Base-by-base conservation (phyloP, 2,329 filamentous ascomycete genomes). In the Ascochyta rabiei region DNA sequence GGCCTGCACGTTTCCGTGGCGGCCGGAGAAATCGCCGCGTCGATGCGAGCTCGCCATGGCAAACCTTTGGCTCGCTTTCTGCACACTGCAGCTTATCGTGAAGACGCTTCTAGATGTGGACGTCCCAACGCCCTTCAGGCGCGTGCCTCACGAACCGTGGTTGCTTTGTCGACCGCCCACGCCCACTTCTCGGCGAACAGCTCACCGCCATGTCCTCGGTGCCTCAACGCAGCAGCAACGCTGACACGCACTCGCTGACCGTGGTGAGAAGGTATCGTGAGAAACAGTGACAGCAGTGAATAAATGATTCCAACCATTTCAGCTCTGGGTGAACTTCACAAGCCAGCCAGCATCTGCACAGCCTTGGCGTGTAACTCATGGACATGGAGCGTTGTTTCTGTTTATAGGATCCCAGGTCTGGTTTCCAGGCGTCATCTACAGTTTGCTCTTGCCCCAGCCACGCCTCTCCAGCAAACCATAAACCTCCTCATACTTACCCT, bases 401-500 rank as follows among this genome's bases (percentile, higher is more conserved):
- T 12, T 12, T 28, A 12, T 10, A 28, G 10, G 26, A 2, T 4
- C 26, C 26, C 7, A 28, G 10, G 28, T 15, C 28, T 30, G n/a
- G n/a, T n/a, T n/a, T n/a, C n/a, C n/a, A n/a, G n/a, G 3, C 13
- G 31, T 19, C 33, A 24, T 13, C 33, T 47, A 48, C 50, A 53
- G 18, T 13, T 50, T 48, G 4, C 10, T 43, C 57, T 70, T 71
- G 24, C 39, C 81, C 83, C 83, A 86, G 46, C 77, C 79, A 23
- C 75, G 71, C 59, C 77, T 64, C 26, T 66, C 75, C 62, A 86
- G 60, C 73, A 80, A 74, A 24, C 61, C 74, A 68, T 78, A 81
- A n/a, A 82, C 78, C 61, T 84, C 81, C n/a, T 77, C 73, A 49
- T 78, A 73, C n/a, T 75, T 71, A 18, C 69, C 64, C 26, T 59